phyloP scores from a whole-genome alignment of 352 stramenopile genomes.

The Globisporangium orthogonon region DNA sequence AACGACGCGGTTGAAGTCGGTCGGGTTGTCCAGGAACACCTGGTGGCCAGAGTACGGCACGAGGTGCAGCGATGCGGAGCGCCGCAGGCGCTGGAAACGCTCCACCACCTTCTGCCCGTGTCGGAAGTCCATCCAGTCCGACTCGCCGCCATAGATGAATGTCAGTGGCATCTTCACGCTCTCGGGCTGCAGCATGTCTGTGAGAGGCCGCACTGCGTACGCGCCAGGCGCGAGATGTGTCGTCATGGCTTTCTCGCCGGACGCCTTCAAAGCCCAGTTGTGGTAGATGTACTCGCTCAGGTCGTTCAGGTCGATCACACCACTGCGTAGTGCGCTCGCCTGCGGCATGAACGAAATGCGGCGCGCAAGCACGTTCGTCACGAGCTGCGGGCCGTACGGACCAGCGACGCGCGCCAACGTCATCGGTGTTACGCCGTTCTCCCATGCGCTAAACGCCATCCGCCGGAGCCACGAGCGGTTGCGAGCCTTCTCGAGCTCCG shows the following conservation, averaged over 20 bases:
- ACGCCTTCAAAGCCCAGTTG: constrained; percentile 79
- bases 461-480: constrained; percentile 49
- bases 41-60: constrained; percentile 68
- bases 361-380: constrained; percentile 52
- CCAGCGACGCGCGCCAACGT: constrained; percentile 60
- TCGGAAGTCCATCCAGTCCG: constrained; percentile 84
- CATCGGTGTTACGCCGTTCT: constrained; percentile 71
- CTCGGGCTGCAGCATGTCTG: constrained; percentile 50
- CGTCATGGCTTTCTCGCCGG: constrained; percentile 63
- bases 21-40: constrained; percentile 80
- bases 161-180: constrained; percentile 71
- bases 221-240: constrained; percentile 72
- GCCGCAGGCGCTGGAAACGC: constrained; percentile 26
- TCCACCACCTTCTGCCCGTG: constrained; percentile 61
- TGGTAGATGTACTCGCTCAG: constrained; percentile 80
- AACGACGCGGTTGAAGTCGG: constrained; percentile 58
- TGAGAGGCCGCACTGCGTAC: constrained; percentile 56
- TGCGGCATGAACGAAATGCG: constrained; percentile 75
- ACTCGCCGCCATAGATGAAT: constrained; percentile 77
- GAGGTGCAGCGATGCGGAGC: constrained; percentile 40
- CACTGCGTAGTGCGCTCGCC: constrained; percentile 60
- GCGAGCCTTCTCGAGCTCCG: constrained; percentile 24
- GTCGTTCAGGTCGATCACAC: constrained; percentile 50
- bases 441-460: constrained; percentile 50
- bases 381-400: constrained; percentile 72